phyloP scores from a whole-genome alignment of 179 eudicot genomes.

The Silene noctiflora region DNA sequence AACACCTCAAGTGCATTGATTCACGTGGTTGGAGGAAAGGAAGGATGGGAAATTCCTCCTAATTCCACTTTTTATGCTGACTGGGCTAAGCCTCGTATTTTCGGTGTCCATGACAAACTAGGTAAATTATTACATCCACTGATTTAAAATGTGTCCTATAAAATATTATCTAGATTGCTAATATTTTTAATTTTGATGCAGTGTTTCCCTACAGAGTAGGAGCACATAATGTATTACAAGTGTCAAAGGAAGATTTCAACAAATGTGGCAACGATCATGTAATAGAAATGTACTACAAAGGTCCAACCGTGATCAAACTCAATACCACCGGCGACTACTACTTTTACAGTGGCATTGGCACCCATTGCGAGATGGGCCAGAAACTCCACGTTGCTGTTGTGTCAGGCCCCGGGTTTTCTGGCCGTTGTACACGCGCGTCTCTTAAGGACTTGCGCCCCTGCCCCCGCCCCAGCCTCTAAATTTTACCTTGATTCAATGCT shows the following conservation, averaged over 20 bases:
- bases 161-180: too few species aligned
- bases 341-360: slow-evolving; percentile 42
- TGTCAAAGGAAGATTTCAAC: slow-evolving; percentile 29
- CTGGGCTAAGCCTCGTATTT: slow-evolving; percentile 41
- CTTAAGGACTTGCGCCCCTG: not conserved
- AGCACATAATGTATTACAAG: slow-evolving; percentile 44
- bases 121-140: too few species aligned
- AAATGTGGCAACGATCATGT: slow-evolving; percentile 28
- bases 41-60: slow-evolving; percentile 43
- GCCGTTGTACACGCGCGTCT: not conserved
- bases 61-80: slow-evolving; percentile 27
- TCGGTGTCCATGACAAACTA: slow-evolving; percentile 35
- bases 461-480: not conserved
- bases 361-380: slow-evolving; percentile 45
- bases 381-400: slow-evolving; percentile 44
- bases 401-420: slow-evolving; percentile 26
- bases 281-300: slow-evolving; percentile 17
- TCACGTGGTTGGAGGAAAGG: slow-evolving; percentile 39
- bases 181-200: slow-evolving; percentile 11
- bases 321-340: slow-evolving; percentile 39
- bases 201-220: slow-evolving; percentile 47
- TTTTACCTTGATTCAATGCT: not conserved
- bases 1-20: slow-evolving; percentile 30
- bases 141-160: too few species aligned
- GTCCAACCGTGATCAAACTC: slow-evolving; percentile 35